phyloP scores from a whole-genome alignment of 2,329 filamentous ascomycete genomes.

The Parascedosporium putredinis region DNA sequence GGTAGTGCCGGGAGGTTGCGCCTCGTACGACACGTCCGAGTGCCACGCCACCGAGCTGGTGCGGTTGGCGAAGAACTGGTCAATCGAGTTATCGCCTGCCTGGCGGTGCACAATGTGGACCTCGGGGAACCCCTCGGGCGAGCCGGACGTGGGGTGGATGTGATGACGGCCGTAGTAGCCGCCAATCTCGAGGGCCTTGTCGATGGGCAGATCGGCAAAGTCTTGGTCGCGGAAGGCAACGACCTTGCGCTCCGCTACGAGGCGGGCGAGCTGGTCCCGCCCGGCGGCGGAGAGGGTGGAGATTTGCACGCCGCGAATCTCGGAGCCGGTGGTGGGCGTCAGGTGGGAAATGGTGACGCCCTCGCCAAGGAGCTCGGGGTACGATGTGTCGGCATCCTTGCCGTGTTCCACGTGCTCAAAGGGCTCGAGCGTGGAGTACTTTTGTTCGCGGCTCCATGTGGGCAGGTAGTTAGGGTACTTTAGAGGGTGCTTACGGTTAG shows the following conservation, averaged over 20 bases:
- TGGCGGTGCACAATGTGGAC: conserved; percentile 71
- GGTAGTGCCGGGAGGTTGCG: conserved; percentile 80
- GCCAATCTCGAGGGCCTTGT: conserved; percentile 57
- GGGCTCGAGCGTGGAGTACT: conserved; percentile 53
- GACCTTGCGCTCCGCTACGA: conserved; percentile 67
- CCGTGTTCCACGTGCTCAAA: conserved; percentile 70
- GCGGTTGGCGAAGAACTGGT: conserved; percentile 53
- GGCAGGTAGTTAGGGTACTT: conserved; percentile 67
- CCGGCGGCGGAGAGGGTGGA: conserved; percentile 56
- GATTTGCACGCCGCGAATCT: conserved; percentile 61
- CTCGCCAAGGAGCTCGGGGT: conserved; percentile 54
- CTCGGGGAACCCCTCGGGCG: conserved; percentile 62
- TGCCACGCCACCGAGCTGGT: conserved; percentile 85
- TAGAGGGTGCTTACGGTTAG: too few relatives aligned
- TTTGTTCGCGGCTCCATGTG: conserved; percentile 55
- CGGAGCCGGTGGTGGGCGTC: conserved; percentile 64
- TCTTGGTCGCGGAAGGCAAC: conserved; percentile 71
- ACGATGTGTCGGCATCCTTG: conserved; percentile 60
- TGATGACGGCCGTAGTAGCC: conserved; percentile 73
- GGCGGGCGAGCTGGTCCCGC: conserved; percentile 67
- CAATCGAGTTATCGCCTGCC: conserved; percentile 34
- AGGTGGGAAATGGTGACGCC: conserved; percentile 46
- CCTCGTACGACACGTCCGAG: conserved; percentile 78
- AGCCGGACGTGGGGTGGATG: conserved; percentile 70
- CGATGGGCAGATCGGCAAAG: conserved; percentile 58